Evolutionary conservation across 2,329 filamentous ascomycete genomes (phyloP), one percentile per base, ranked within the genome.

Genomic region (Hirsutella rhossiliensis): DNA sequence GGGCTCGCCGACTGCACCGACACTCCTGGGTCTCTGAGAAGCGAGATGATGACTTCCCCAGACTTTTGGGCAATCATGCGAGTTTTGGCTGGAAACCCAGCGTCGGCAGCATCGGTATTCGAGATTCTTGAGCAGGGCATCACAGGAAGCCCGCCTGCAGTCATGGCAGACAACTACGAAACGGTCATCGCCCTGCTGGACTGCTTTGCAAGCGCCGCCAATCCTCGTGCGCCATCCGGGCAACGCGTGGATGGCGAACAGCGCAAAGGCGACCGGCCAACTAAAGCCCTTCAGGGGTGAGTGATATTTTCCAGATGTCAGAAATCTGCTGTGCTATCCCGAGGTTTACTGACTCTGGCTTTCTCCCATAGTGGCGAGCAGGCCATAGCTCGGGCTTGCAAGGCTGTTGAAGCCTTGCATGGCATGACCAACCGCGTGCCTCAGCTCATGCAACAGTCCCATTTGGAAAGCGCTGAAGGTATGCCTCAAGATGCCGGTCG

Each of bases 111-210:
- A 0, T 73, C 82, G 15, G 88, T 94, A 0, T 97, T 97, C 60
- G 79, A 84, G 44, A 84, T 97, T n/a, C 71, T 96, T 0, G 84
- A 92, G 56, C 80, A 76, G 44, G 80, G 89, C 23, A 79, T 87
- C 2, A 76, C 75, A 12, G 83, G 82, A 13, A 73, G 78, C n/a
- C 82, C 82, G 17, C 81, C 85, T 13, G 84, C 89, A 6, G 85
- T 98, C 42, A 90, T 88, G 47, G 87, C 89, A 20, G 92, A 97
- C 58, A 98, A 98, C 54, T 98, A 97, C 55, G 88, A 96, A 58
- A 82, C 87, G 19, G 84, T 86, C 4, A 82, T 98, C 44, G 73
- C 76, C 28, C 70, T 98, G 19, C 75, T 96, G 20, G 94, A 94
- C 54, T 84, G 90, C 48, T 97, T 97, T 62, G 87, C 92, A 3